Evolutionary conservation across 2,329 filamentous ascomycete species (phyloP).

Genomic region (Emericellopsis atlantica): DNA sequence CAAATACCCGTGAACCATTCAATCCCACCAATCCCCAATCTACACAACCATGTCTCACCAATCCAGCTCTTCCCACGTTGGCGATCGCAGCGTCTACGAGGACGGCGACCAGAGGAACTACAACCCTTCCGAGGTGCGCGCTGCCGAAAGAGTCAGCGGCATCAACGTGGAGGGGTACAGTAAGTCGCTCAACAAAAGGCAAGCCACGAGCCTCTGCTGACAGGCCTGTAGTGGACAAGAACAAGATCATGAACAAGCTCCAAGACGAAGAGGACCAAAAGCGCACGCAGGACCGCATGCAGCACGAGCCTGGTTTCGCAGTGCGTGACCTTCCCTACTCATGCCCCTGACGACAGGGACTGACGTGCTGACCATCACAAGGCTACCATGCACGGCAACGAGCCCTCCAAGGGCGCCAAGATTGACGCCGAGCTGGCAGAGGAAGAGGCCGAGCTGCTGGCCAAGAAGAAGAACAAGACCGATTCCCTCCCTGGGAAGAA

Average conservation of each 20-base stretch:
- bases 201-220: not conserved
- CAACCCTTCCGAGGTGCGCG: not conserved
- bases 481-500: not conserved
- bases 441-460: conserved; percentile 54
- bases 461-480: conserved; percentile 32
- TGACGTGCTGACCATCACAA: conserved; percentile 9
- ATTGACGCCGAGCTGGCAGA: conserved; percentile 56
- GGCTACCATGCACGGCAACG: conserved; percentile 58
- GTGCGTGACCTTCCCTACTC: not conserved
- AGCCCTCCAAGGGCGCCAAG: conserved; percentile 60
- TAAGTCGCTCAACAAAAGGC: not conserved
- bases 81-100: not conserved
- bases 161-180: conserved; percentile 1
- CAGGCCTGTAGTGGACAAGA: not conserved
- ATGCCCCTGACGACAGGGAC: not conserved
- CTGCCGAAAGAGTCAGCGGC: not conserved
- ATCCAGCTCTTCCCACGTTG: not conserved
- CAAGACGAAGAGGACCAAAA: not conserved
- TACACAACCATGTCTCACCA: not conserved
- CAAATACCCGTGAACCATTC: not conserved
- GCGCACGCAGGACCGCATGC: not conserved
- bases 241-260: conserved; percentile 1
- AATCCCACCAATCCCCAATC: not conserved
- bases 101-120: conserved; percentile 1
- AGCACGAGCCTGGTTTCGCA: not conserved